Evolutionary conservation across 2,329 filamentous ascomycete genomes (phyloP).

Genomic region (Gaeumannomyces tritici): DNA sequence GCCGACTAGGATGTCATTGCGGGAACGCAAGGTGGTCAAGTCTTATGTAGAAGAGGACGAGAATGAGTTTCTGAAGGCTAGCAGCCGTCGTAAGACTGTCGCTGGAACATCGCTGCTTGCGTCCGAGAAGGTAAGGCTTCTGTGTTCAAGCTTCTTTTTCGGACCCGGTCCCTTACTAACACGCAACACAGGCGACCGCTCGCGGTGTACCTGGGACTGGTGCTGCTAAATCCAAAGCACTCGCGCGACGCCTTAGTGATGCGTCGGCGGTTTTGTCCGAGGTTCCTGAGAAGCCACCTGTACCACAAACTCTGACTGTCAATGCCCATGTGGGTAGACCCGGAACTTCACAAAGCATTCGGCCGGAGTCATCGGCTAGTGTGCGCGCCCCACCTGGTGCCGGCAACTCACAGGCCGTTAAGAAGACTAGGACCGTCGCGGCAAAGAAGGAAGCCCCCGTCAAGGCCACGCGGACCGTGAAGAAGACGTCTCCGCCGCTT

Average conservation of each 20-base stretch:
- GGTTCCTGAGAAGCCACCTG: conserved; percentile 13
- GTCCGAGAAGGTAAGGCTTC: conserved; percentile 28
- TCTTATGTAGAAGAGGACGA: conserved; percentile 41
- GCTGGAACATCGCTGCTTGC: conserved; percentile 38
- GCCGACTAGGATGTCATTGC: conserved; percentile 60
- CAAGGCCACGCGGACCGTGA: conserved; percentile 20
- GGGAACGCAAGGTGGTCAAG: conserved; percentile 56
- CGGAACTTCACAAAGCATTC: conserved; percentile 29
- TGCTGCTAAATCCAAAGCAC: conserved; percentile 19
- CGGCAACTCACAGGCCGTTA: conserved; percentile 36
- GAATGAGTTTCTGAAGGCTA: conserved; percentile 20
- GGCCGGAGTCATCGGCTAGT: conserved; percentile 32
- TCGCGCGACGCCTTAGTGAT: conserved; percentile 39
- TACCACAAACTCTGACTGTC: conserved; percentile 3
- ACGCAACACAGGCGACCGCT: conserved; percentile 17
- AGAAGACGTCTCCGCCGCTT: conserved; percentile 21
- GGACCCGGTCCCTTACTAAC: not conserved
- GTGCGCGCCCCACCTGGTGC: conserved; percentile 19
- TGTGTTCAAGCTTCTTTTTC: not conserved
- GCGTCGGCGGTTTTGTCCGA: conserved; percentile 28
- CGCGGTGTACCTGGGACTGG: conserved; percentile 11
- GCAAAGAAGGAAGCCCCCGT: conserved; percentile 30
- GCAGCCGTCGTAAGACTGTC: conserved; percentile 52
- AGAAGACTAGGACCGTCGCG: conserved; percentile 46
- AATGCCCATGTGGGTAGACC: conserved; percentile 18